Conservation (phyloP, 2,329 filamentous ascomycete species). For the Sporothrix brasiliensis region DNA sequence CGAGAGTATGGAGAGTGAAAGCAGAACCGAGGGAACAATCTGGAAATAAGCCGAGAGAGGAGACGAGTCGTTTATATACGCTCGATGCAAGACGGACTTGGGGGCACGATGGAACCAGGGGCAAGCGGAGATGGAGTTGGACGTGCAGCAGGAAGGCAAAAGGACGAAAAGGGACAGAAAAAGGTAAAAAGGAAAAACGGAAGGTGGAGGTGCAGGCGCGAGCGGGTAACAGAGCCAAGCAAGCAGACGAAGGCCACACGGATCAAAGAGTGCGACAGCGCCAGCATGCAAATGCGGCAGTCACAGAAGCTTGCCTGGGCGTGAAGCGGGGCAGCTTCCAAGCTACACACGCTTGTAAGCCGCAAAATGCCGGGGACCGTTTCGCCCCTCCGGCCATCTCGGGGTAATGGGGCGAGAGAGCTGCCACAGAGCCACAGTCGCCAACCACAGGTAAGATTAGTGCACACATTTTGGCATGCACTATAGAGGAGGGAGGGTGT, state of each 20-base stretch:
- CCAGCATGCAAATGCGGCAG: slow-evolving; percentile 14
- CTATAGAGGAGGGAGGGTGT: background rate
- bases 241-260: background rate
- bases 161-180: background rate
- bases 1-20: slow-evolving; percentile 13
- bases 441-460: background rate
- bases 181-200: background rate
- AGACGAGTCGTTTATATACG: slow-evolving; percentile 23
- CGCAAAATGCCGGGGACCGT: slow-evolving; percentile 28
- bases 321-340: slow-evolving; percentile 25
- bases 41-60: background rate
- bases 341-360: slow-evolving; percentile 21
- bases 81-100: slow-evolving; percentile 6
- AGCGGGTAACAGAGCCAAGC: slow-evolving; percentile 6
- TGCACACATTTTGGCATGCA: background rate
- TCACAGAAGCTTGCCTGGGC: slow-evolving; percentile 8
- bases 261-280: slow-evolving; percentile 10
- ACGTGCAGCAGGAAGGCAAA: background rate
- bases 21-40: background rate
- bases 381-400: slow-evolving; percentile 27
- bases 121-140: background rate
- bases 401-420: slow-evolving; percentile 31
- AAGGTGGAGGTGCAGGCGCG: slow-evolving; percentile 10
- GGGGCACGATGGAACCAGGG: background rate
- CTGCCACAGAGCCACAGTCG: too few relatives aligned